phyloP scores from a whole-genome alignment of 2,329 filamentous ascomycete genomes.

The Arthrobotrys iridis region DNA sequence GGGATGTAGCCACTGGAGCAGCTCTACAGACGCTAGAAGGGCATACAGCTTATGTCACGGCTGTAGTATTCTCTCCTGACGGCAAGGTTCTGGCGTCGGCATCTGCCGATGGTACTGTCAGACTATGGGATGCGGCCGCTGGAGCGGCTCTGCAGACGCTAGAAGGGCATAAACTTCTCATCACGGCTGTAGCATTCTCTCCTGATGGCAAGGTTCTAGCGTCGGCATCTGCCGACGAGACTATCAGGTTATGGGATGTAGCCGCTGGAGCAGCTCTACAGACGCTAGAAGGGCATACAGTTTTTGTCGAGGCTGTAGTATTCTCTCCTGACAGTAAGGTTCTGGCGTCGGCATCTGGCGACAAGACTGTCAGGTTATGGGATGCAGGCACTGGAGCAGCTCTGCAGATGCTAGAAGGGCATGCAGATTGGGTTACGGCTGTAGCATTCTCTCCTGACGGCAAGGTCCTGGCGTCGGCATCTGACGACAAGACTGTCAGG shows the following conservation, averaged over 20 bases:
- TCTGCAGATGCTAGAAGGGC: conserved; percentile 39
- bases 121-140: no score
- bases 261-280: background rate
- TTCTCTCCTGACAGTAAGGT: background rate
- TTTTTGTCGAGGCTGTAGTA: background rate
- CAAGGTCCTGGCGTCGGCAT: conserved; percentile 26
- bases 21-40: no score
- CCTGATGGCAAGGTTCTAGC: no score
- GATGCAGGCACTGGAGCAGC: background rate
- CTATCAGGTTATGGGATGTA: background rate
- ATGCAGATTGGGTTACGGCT: background rate
- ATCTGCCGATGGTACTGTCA: no score
- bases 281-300: background rate
- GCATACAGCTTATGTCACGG: no score
- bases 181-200: no score
- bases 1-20: no score
- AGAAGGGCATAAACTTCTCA: no score
- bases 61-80: no score
- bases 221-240: background rate
- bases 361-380: conserved; percentile 8
- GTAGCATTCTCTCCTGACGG: conserved; percentile 45
- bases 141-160: no score
- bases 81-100: no score
- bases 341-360: background rate
- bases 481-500: background rate